These are phyloP conservation scores for Bocquillonia castaneifolia DNA, from an alignment of 441 rosid species.

Conservation along the genomic window DNA sequence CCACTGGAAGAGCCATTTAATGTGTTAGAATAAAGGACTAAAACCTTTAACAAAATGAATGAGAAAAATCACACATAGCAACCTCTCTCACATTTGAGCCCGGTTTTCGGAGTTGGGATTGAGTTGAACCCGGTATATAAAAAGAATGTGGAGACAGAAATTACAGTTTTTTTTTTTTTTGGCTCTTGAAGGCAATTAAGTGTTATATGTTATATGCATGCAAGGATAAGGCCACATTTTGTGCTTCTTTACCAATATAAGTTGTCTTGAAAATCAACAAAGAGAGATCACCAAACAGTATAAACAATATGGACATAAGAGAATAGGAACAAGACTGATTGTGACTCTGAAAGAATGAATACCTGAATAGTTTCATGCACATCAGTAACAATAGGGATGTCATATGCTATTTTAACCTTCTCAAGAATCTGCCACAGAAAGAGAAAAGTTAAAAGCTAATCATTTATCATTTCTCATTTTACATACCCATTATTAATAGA, in stretches of 20 bases:
- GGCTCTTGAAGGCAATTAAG: not conserved
- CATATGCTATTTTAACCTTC: conserved; percentile 77
- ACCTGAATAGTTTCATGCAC: conserved; percentile 85
- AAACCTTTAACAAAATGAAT: not conserved
- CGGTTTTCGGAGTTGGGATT: not conserved
- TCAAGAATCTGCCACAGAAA: conserved; percentile 62
- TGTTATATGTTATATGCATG: not conserved
- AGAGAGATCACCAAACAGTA: not conserved
- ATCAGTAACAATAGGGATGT: conserved; percentile 75
- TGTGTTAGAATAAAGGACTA: not conserved
- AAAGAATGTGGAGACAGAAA: not conserved
- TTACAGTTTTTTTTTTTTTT: too few species aligned
- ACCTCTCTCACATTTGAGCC: not conserved
- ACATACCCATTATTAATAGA: too few species aligned
- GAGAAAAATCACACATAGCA: not conserved
- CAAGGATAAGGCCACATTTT: not conserved
- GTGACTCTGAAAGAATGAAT: conserved; percentile 10
- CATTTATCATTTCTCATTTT: not conserved
- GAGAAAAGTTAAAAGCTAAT: not conserved
- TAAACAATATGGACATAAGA: not conserved
- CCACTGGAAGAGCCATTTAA: not conserved
- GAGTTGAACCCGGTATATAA: not conserved
- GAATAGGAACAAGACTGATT: conserved; percentile 5
- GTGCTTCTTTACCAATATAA: not conserved
- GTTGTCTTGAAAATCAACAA: not conserved